phyloP scores from a whole-genome alignment of 2,329 filamentous ascomycete genomes.

The Gnomoniopsis smithogilvyi region DNA sequence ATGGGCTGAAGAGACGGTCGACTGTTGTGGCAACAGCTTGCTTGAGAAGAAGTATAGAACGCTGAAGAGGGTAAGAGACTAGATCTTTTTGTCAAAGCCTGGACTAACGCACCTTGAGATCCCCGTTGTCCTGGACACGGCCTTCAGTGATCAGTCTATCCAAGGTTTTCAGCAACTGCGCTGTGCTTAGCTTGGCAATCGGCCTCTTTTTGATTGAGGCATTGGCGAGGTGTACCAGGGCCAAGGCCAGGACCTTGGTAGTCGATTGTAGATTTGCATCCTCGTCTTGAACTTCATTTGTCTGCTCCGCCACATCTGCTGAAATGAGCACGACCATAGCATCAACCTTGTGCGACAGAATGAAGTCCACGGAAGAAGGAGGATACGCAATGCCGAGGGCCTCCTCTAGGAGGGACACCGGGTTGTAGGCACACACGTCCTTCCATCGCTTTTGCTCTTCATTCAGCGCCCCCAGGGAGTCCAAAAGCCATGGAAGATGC shows the following conservation, averaged over 20 bases:
- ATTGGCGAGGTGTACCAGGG: conserved; percentile 24
- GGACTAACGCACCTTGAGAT: conserved; percentile 8
- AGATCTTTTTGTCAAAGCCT: neutral
- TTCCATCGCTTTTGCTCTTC: conserved; percentile 37
- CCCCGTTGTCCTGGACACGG: neutral
- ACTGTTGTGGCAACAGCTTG: neutral
- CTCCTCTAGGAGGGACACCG: conserved; percentile 33
- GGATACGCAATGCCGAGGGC: conserved; percentile 26
- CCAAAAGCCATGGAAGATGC: conserved; percentile 46
- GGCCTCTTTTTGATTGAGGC: conserved; percentile 22
- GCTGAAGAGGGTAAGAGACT: conserved; percentile 1
- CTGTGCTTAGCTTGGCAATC: conserved; percentile 23
- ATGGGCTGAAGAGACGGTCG: neutral
- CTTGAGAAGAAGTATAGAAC: conserved; percentile 6
- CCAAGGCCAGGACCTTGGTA: conserved; percentile 19
- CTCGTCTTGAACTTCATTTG: conserved; percentile 18
- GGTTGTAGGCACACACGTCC: conserved; percentile 25
- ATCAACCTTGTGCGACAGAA: conserved; percentile 25
- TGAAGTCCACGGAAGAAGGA: conserved; percentile 13
- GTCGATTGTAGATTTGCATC: conserved; percentile 16
- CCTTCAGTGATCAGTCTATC: neutral
- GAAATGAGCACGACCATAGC: conserved; percentile 25
- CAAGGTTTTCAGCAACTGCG: conserved; percentile 21
- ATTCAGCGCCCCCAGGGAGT: conserved; percentile 42
- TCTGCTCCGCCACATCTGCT: conserved; percentile 19